phyloP scores from a whole-genome alignment of 1,284 basidiomycete species.

The Coriolopsis trogii region DNA sequence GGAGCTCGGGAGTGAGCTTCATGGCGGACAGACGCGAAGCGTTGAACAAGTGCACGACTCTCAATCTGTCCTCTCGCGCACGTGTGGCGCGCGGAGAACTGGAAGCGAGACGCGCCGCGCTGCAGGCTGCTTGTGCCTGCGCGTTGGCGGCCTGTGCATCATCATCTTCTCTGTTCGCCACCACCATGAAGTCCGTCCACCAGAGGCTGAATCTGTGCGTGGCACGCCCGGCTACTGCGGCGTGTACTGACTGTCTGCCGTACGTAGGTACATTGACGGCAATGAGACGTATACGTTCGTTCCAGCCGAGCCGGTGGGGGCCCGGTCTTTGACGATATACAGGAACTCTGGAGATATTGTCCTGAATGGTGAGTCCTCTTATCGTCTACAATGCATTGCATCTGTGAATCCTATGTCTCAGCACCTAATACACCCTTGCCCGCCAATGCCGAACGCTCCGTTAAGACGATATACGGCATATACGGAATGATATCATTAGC shows the following conservation, averaged over 20 bases:
- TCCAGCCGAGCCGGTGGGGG: constrained; percentile 62
- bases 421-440: constrained; percentile 59
- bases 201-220: constrained; percentile 70
- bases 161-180: constrained; percentile 24
- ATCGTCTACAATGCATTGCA: too few species aligned
- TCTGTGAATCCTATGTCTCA: constrained; percentile 34
- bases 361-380: constrained; percentile 65
- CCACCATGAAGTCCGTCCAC: constrained; percentile 66
- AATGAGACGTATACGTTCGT: constrained; percentile 79
- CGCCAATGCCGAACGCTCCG: constrained; percentile 55
- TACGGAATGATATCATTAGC: constrained; percentile 85
- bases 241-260: constrained; percentile 14
- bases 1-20: constrained; percentile 93
- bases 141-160: constrained; percentile 16
- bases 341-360: constrained; percentile 73
- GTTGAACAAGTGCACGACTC: constrained; percentile 9
- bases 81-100: constrained; percentile 24
- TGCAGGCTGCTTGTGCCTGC: constrained; percentile 15
- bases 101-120: constrained; percentile 25
- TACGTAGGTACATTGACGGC: constrained; percentile 61
- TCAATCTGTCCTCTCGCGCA: constrained; percentile 12
- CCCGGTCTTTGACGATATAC: constrained; percentile 70
- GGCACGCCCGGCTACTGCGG: constrained; percentile 1
- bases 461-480: constrained; percentile 79
- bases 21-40: constrained; percentile 44